phyloP scores from a whole-genome alignment of 2,329 filamentous ascomycete genomes.

The Apiospora rasikravindrae region DNA sequence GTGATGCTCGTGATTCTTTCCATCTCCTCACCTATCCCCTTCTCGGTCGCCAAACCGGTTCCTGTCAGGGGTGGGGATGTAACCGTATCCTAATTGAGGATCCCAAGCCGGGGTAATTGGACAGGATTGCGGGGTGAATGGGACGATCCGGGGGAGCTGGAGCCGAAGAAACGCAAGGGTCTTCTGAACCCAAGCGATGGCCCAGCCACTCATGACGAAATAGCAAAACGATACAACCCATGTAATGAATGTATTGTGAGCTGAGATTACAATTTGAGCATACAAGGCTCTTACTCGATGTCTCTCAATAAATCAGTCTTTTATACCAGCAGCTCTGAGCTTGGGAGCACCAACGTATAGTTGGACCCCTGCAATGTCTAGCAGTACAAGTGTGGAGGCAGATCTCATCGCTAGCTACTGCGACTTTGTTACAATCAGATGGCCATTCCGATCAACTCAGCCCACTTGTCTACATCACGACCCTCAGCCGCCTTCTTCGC shows the following conservation, averaged over 20 bases:
- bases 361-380: no score
- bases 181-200: not conserved
- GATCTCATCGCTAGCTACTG: not conserved
- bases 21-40: not conserved
- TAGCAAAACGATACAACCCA: not conserved
- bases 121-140: not conserved
- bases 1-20: not conserved
- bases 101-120: not conserved
- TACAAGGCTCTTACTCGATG: not conserved
- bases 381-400: not conserved
- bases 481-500: slow-evolving; percentile 30
- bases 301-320: not conserved
- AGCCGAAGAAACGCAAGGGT: not conserved
- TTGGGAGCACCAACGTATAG: no score
- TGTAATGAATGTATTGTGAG: no score
- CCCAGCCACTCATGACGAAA: not conserved
- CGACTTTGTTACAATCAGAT: not conserved
- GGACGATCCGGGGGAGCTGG: slow-evolving; percentile 8
- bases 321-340: not conserved
- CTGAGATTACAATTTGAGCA: not conserved
- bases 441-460: not conserved
- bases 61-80: not conserved
- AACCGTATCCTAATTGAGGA: not conserved
- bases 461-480: not conserved
- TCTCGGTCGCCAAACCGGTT: not conserved